Evolutionary conservation across 1,139 yeast species (phyloP).

Genomic region (Yarrowia galli): DNA sequence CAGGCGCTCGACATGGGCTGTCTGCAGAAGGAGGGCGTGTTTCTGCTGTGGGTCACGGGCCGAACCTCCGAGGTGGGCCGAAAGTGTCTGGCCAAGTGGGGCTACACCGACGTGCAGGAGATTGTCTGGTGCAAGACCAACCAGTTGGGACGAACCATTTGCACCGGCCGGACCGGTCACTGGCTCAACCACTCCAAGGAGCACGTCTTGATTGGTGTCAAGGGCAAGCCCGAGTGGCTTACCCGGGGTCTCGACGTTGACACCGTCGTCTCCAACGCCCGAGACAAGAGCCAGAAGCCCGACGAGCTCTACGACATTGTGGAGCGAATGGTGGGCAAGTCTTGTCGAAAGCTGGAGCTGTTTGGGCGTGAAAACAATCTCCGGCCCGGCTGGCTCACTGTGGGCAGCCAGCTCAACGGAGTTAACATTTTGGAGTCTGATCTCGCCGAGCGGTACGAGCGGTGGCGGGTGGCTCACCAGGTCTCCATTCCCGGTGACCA

Average conservation of each 20-base stretch:
- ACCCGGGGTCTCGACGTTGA: slow-evolving; percentile 72
- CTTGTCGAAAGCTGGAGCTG: slow-evolving; percentile 80
- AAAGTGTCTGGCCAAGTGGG: slow-evolving; percentile 79
- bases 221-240: slow-evolving; percentile 83
- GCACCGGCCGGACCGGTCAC: slow-evolving; percentile 95
- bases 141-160: slow-evolving; percentile 84
- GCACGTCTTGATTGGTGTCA: slow-evolving; percentile 82
- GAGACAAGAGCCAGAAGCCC: slow-evolving; percentile 91
- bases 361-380: slow-evolving; percentile 88
- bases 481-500: slow-evolving; percentile 20
- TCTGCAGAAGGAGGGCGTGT: slow-evolving; percentile 82
- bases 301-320: slow-evolving; percentile 86
- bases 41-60: slow-evolving; percentile 93
- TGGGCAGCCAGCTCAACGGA: slow-evolving; percentile 81
- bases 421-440: slow-evolving; percentile 66
- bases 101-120: slow-evolving; percentile 78
- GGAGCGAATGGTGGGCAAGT: slow-evolving; percentile 79
- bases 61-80: slow-evolving; percentile 89
- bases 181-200: slow-evolving; percentile 97
- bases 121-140: slow-evolving; percentile 90
- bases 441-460: slow-evolving; percentile 49
- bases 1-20: slow-evolving; percentile 67
- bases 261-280: slow-evolving; percentile 77
- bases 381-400: slow-evolving; percentile 90
- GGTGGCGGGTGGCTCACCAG: slow-evolving; percentile 40